Percentiles rank a stretch among this genome's conserved stretches.
Evolutionary conservation across 176 grass and related monocot genomes (phyloP).

Genomic region (Ensete ventricosum): DNA sequence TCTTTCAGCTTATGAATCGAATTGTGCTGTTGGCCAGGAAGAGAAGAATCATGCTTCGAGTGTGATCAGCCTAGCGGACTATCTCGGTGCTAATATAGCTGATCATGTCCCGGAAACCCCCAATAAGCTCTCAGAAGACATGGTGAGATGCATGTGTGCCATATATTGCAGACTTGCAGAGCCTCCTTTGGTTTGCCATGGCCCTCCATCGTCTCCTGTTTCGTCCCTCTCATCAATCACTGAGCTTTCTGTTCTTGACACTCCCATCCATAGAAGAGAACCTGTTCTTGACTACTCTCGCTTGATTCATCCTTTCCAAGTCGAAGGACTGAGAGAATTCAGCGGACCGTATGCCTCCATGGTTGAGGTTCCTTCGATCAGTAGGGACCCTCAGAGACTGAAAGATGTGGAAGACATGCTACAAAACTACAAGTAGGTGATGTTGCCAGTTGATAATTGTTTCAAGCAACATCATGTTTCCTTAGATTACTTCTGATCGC

Average conservation of each 20-base stretch:
- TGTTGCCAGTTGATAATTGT: neutral
- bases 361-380: constrained; percentile 2
- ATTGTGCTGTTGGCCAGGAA: neutral
- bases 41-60: neutral
- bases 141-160: constrained; percentile 17
- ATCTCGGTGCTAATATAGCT: constrained; percentile 9
- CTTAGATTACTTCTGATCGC: neutral
- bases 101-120: constrained; percentile 7
- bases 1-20: neutral
- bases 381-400: neutral
- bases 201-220: neutral
- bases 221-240: neutral
- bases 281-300: neutral
- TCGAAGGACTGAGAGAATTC: neutral
- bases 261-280: neutral
- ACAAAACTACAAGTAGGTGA: constrained; percentile 9
- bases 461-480: neutral
- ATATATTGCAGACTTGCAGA: constrained; percentile 11
- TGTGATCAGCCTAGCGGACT: constrained; percentile 5
- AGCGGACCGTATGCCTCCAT: constrained; percentile 1
- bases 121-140: constrained; percentile 8
- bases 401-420: neutral
- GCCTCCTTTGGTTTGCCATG: constrained; percentile 13
- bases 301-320: constrained; percentile 10
- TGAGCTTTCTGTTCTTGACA: neutral